These are phyloP conservation scores for Volvox africanus DNA, from an alignment of 139 green algal species.

Conservation along the genomic window DNA sequence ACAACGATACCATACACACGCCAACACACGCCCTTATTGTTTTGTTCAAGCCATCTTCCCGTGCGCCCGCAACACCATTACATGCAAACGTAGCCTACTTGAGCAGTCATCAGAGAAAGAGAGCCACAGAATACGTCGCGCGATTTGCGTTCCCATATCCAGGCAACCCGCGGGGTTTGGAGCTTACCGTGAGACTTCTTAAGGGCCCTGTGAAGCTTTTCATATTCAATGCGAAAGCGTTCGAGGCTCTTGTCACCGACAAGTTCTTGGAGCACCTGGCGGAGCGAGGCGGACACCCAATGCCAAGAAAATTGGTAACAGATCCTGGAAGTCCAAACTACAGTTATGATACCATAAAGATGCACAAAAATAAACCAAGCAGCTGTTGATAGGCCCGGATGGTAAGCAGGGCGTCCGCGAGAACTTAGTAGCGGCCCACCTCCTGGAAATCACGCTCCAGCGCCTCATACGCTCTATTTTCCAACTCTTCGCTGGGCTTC, in stretches of 20 bases:
- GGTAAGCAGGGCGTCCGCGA: neutral
- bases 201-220: slow-evolving; percentile 89
- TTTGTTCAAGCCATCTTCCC: too few relatives aligned
- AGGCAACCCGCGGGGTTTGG: neutral
- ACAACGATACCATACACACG: too few relatives aligned
- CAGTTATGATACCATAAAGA: too few relatives aligned
- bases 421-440: slow-evolving; percentile 56
- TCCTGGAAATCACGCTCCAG: slow-evolving; percentile 77
- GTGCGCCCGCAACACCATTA: too few relatives aligned
- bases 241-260: slow-evolving; percentile 83
- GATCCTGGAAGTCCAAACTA: too few relatives aligned
- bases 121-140: too few relatives aligned
- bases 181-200: slow-evolving; percentile 87
- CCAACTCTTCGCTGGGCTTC: slow-evolving; percentile 45
- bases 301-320: too few relatives aligned
- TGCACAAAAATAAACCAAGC: too few relatives aligned
- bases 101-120: too few relatives aligned
- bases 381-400: neutral
- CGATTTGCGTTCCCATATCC: too few relatives aligned
- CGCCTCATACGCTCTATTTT: slow-evolving; percentile 63
- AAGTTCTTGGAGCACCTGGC: slow-evolving; percentile 87
- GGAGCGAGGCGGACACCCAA: neutral
- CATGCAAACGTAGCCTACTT: too few relatives aligned
- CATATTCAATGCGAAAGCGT: slow-evolving; percentile 89
- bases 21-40: too few relatives aligned